Evolutionary conservation across 176 grass and related monocot species (phyloP).

Genomic region (Echinochloa phyllopogon): DNA sequence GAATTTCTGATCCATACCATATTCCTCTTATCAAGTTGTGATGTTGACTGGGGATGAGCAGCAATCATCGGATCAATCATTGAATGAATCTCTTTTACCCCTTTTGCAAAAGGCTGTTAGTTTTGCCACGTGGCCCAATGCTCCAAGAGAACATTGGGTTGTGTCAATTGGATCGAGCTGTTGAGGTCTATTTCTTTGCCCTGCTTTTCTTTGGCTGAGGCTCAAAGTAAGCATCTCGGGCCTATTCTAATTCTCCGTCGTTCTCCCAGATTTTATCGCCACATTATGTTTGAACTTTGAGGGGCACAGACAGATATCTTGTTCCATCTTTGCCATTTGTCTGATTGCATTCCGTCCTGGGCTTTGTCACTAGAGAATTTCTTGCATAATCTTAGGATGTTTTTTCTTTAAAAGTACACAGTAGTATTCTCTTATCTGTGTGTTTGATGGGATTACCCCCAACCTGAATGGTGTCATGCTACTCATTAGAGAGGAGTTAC

Average conservation of each 20-base stretch:
- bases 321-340: conserved; percentile 39
- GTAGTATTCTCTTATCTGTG: conserved; percentile 25
- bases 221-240: conserved; percentile 58
- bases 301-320: conserved; percentile 60
- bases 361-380: conserved; percentile 45
- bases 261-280: conserved; percentile 64
- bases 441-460: too few species aligned
- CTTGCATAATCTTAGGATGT: conserved; percentile 3
- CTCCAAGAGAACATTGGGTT: conserved; percentile 35
- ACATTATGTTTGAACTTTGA: conserved; percentile 66
- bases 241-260: conserved; percentile 61
- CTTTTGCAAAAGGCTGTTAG: conserved; percentile 46
- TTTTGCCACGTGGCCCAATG: conserved; percentile 52
- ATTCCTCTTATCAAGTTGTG: conserved; percentile 78
- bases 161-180: conserved; percentile 43
- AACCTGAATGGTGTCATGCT: too few species aligned
- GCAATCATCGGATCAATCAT: conserved; percentile 81
- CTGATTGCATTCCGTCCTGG: conserved; percentile 27
- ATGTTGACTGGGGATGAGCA: conserved; percentile 47
- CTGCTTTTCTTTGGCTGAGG: conserved; percentile 53
- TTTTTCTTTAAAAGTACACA: conserved; percentile 29
- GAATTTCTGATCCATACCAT: conserved; percentile 58
- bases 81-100: conserved; percentile 72
- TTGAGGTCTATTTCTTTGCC: conserved; percentile 59
- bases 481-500: too few species aligned